Base-by-base conservation (phyloP, 768 basidiomycete genomes). In the Panellus pusillus region DNA sequence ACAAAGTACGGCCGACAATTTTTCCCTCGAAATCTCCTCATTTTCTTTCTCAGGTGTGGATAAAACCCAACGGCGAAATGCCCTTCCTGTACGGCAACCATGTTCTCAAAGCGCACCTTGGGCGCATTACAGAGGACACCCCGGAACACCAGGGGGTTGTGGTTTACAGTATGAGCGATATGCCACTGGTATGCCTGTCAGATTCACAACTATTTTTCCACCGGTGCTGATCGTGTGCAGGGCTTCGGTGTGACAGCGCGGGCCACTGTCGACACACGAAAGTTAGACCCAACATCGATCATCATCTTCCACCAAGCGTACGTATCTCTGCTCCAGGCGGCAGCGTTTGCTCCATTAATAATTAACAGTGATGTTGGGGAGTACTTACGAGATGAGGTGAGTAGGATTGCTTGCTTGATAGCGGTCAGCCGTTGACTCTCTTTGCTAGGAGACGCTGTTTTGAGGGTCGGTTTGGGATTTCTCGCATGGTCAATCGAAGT, bases 41-140 rank as follows among this genome's bases (percentile, higher is more conserved):
- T 19, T 15, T 55, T 38, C 19, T 47, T 29, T 4, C 32, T 35
- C 55, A 98, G 96, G 83, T 98, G 15, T 99, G 97, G 97, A 93
- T 99, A 68, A 99, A 99, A 71, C 88, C 95, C 20, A 96, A 98
- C 61, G 97, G 97, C 65, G 97, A 99, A 73, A 96, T 99, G 88
- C 97, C 97, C 1, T 99, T 96, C 79, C 74, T 99, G 35, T 99
- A 99, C 66, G 97, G 97, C 52, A 99, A 99, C 67, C 95, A 99
- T 73, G 87, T 98, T 54, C 83, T 98, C 59, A 99, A 98, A 73
- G 97, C 97, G 9, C 97, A 99, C 72, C 77, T 99, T n/a, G 97
- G 97, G 15, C 82, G 96, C 55, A 98, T 98, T 68, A 98, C 97
- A 44, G 97, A 99, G 68, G 97, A 99, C 66, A 96, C 95, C 3